Evolutionary conservation across 768 basidiomycete genomes (phyloP).

Genomic region (Xerocomellus amylosporus): DNA sequence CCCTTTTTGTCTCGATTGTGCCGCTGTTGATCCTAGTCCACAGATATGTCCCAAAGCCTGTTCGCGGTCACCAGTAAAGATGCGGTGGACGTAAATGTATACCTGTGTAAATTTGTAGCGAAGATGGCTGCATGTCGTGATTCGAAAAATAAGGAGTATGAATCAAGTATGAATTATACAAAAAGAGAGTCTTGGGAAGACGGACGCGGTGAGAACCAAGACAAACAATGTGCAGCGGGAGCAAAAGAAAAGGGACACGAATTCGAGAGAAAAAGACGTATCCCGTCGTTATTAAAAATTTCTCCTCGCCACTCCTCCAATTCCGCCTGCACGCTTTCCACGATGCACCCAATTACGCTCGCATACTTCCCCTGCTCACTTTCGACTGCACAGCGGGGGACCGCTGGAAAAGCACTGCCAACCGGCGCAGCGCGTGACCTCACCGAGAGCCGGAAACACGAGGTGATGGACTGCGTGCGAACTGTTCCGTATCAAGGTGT

Average conservation of each 20-base stretch:
- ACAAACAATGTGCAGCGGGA: neutral
- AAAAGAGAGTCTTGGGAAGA: constrained; percentile 9
- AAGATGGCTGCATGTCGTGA: neutral
- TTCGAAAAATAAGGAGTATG: neutral
- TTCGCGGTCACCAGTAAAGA: constrained; percentile 18
- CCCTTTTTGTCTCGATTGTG: neutral
- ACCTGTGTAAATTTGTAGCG: constrained; percentile 4
- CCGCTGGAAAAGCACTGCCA: too few species aligned
- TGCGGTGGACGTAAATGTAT: neutral
- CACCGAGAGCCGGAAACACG: too few species aligned
- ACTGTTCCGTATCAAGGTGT: too few species aligned
- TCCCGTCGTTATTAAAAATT: constrained; percentile 48
- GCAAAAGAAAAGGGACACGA: too few species aligned
- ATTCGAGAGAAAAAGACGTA: constrained; percentile 28
- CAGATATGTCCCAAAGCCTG: constrained; percentile 20
- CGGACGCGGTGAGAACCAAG: neutral
- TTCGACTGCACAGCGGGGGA: constrained; percentile 41
- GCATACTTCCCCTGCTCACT: constrained; percentile 83
- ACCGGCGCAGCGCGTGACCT: too few species aligned
- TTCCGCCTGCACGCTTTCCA: constrained; percentile 74
- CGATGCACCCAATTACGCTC: constrained; percentile 68
- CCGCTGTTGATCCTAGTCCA: neutral
- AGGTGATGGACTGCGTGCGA: too few species aligned
- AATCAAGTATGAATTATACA: constrained; percentile 11
- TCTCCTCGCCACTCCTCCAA: constrained; percentile 67